phyloP scores from a whole-genome alignment of 179 eudicot species.

The Silene vulgaris region DNA sequence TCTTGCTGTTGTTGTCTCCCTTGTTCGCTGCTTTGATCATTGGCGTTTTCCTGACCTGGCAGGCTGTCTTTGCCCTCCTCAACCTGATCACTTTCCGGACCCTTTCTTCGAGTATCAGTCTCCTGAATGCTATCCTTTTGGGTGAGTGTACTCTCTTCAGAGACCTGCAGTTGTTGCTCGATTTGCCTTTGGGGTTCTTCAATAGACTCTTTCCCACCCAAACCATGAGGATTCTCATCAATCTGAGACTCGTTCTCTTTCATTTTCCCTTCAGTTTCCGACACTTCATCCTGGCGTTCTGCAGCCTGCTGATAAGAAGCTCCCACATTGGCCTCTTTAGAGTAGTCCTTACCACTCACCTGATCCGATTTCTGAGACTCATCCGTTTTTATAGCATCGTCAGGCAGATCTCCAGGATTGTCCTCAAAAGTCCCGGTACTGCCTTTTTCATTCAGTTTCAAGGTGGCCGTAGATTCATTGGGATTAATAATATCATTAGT shows the following conservation, averaged over 20 bases:
- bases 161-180: slow-evolving; percentile 30
- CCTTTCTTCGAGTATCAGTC: slow-evolving; percentile 13
- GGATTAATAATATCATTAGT: slow-evolving; percentile 12
- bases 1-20: slow-evolving; percentile 16
- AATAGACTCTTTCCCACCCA: slow-evolving; percentile 30
- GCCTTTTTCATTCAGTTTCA: not conserved
- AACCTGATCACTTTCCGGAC: slow-evolving; percentile 19
- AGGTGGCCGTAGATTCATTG: slow-evolving; percentile 11
- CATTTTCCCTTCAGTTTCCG: slow-evolving; percentile 20
- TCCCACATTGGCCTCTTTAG: slow-evolving; percentile 25
- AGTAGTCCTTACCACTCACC: slow-evolving; percentile 16
- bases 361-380: slow-evolving; percentile 25
- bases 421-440: slow-evolving; percentile 35
- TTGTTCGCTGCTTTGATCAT: slow-evolving; percentile 15
- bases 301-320: slow-evolving; percentile 22
- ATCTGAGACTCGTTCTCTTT: slow-evolving; percentile 25
- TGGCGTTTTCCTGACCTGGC: slow-evolving; percentile 13
- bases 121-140: slow-evolving; percentile 28
- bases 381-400: slow-evolving; percentile 39
- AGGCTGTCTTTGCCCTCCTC: slow-evolving; percentile 21
- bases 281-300: slow-evolving; percentile 14
- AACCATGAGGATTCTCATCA: slow-evolving; percentile 26
- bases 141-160: slow-evolving; percentile 43
- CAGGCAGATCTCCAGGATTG: slow-evolving; percentile 59
- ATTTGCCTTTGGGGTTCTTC: slow-evolving; percentile 32